Conservation (phyloP, 768 basidiomycete species). For the Strobilomyces confusus region DNA sequence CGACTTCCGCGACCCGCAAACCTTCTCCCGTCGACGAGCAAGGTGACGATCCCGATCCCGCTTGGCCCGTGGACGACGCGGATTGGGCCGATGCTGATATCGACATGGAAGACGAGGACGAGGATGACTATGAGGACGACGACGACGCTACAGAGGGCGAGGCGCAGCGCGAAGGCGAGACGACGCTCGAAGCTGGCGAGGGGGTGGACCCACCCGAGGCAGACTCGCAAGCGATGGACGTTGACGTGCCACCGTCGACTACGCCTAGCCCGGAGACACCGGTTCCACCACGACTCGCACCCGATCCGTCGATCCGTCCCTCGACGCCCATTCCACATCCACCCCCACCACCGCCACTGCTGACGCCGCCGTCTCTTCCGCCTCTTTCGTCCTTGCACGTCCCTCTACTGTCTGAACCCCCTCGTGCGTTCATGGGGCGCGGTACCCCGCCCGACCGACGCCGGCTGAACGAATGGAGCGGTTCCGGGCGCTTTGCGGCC, state of each 20-base stretch:
- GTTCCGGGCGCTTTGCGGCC: constrained; percentile 14
- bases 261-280: neutral
- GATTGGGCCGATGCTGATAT: constrained; percentile 27
- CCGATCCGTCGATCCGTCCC: constrained; percentile 3
- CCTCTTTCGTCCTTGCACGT: constrained; percentile 30
- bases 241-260: neutral
- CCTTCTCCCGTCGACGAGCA: constrained; percentile 16
- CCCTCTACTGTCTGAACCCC: constrained; percentile 29
- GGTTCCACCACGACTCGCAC: neutral
- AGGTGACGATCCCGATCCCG: constrained; percentile 13
- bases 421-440: constrained; percentile 33
- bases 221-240: constrained; percentile 5
- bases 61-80: constrained; percentile 21
- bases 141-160: constrained; percentile 18
- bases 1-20: constrained; percentile 12
- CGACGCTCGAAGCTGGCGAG: constrained; percentile 12
- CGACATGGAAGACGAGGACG: constrained; percentile 32
- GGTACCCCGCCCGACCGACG: constrained; percentile 31
- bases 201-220: neutral
- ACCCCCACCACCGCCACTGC: constrained; percentile 3
- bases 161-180: constrained; percentile 15
- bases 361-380: constrained; percentile 16
- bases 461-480: constrained; percentile 30
- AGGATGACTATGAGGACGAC: constrained; percentile 30
- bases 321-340: constrained; percentile 1